These are phyloP conservation scores for Hibiscus trionum DNA, from an alignment of 345 rosid species.

Conservation along the genomic window DNA sequence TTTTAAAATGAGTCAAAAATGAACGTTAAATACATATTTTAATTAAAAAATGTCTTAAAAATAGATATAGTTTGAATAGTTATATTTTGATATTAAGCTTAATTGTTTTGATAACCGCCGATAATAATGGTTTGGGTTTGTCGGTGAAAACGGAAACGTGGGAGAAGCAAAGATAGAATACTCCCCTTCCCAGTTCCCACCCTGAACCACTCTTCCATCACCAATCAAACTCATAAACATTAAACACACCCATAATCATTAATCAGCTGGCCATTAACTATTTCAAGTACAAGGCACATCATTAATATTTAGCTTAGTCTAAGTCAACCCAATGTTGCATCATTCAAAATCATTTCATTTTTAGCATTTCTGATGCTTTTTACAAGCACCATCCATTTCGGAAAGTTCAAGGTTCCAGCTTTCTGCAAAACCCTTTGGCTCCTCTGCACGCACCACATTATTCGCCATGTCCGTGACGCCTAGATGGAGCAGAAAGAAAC, in stretches of 20 bases:
- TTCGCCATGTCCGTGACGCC: conserved; percentile 29
- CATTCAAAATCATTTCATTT: background rate
- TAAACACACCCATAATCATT: background rate
- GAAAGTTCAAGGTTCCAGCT: background rate
- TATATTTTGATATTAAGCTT: too few relatives aligned
- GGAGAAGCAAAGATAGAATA: background rate
- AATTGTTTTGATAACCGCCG: too few relatives aligned
- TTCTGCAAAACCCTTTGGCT: background rate
- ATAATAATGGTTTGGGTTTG: background rate
- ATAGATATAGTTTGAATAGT: too few relatives aligned
- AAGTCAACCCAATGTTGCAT: background rate
- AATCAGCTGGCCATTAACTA: background rate
- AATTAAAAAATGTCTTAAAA: too few relatives aligned
- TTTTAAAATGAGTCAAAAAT: too few relatives aligned
- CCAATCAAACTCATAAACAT: background rate
- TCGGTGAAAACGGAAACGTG: background rate
- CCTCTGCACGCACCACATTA: too few relatives aligned
- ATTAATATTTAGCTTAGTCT: too few relatives aligned
- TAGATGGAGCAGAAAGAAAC: conserved; percentile 68
- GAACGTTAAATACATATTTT: too few relatives aligned
- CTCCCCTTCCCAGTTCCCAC: background rate
- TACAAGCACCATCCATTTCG: background rate
- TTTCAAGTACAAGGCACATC: background rate
- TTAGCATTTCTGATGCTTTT: background rate
- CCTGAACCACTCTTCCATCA: background rate